Percentiles rank a stretch among this genome's conserved stretches.
Evolutionary conservation across 2,329 filamentous ascomycete species (phyloP).

Genomic region (Ceratocystis papillata): DNA sequence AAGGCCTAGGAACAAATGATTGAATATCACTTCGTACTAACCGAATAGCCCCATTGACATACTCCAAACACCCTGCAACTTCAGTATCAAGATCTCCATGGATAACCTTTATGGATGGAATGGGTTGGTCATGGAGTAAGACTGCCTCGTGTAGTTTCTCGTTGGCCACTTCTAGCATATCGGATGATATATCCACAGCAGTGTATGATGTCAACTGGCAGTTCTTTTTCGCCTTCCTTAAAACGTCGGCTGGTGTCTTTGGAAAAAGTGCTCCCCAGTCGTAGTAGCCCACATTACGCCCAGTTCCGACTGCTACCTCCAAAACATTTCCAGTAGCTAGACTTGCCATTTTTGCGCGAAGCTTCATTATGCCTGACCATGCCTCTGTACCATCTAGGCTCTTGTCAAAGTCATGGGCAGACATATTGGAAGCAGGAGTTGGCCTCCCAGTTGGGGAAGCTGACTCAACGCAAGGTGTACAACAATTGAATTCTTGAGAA

Average conservation of each 20-base stretch:
- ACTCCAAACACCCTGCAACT: constrained; percentile 28
- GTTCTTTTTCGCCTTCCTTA: not conserved
- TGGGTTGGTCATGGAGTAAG: constrained; percentile 31
- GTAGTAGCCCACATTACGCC: constrained; percentile 50
- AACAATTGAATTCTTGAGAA: not conserved
- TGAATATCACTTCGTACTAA: constrained; percentile 42
- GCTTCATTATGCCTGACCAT: constrained; percentile 44
- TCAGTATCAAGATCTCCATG: constrained; percentile 25
- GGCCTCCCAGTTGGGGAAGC: constrained; percentile 17
- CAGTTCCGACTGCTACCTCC: constrained; percentile 53
- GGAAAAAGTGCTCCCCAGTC: constrained; percentile 40
- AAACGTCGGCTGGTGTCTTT: constrained; percentile 20
- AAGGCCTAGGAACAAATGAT: constrained; percentile 34
- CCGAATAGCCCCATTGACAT: constrained; percentile 37
- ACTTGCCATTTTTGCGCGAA: constrained; percentile 41
- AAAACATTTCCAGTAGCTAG: constrained; percentile 47
- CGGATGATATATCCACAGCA: constrained; percentile 49
- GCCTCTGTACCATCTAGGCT: constrained; percentile 48
- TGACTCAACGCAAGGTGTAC: not conserved
- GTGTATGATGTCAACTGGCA: constrained; percentile 44
- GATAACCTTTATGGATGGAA: constrained; percentile 34
- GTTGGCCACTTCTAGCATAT: constrained; percentile 50
- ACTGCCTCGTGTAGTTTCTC: constrained; percentile 39
- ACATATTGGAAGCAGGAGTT: constrained; percentile 22
- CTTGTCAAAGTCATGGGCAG: constrained; percentile 47